Percentiles rank a stretch among this genome's conserved stretches.
These are phyloP conservation scores for Leptomonas pyrrhocoris DNA, from an alignment of 208 protist genomes.

Conservation along the genomic window DNA sequence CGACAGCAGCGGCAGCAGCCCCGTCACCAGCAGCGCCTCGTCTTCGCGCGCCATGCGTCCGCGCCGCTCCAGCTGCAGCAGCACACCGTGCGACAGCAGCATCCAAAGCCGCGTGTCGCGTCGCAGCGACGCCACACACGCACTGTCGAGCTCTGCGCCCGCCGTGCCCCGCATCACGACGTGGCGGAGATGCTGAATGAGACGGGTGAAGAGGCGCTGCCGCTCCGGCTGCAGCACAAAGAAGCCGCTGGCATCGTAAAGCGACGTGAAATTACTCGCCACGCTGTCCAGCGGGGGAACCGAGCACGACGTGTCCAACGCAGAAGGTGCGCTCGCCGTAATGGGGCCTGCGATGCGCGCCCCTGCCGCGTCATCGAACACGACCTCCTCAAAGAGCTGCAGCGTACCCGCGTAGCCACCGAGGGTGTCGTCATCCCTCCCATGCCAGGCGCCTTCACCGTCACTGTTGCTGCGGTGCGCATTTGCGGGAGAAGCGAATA, in stretches of 20 bases:
- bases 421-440: background rate
- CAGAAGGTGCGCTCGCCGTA: background rate
- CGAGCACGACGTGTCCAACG: background rate
- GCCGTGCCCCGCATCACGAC: background rate
- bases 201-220: slow-evolving; percentile 48
- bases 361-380: background rate
- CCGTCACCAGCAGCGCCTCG: slow-evolving; percentile 18
- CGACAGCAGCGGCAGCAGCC: slow-evolving; percentile 44
- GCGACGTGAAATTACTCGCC: slow-evolving; percentile 36
- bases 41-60: slow-evolving; percentile 41
- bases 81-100: slow-evolving; percentile 40
- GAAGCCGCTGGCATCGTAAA: slow-evolving; percentile 74
- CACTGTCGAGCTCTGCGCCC: background rate
- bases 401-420: background rate
- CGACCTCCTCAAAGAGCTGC: background rate
- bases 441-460: background rate
- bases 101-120: slow-evolving; percentile 46
- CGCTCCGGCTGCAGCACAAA: slow-evolving; percentile 49
- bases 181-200: slow-evolving; percentile 42
- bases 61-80: slow-evolving; percentile 48
- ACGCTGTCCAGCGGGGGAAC: slow-evolving; percentile 19
- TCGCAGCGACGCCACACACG: slow-evolving; percentile 13
- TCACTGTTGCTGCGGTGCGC: background rate
- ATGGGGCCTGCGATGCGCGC: background rate
- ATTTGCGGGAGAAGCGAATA: background rate